phyloP scores from a whole-genome alignment of 192 early-diverging fungal genomes.

The Backusella macrospora region DNA sequence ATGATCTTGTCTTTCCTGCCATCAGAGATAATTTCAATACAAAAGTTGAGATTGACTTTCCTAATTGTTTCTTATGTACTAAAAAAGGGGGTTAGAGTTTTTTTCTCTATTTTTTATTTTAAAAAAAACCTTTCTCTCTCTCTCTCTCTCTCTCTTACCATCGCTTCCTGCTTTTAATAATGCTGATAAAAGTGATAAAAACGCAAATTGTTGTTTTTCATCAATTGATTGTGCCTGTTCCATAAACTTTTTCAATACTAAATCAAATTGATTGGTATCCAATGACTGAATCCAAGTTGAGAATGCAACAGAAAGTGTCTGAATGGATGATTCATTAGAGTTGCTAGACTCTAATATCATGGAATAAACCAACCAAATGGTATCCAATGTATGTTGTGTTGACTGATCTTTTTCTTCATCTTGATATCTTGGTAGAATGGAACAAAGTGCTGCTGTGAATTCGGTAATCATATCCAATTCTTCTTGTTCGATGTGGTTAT shows the following conservation, averaged over 20 bases:
- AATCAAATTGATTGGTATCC: conserved; percentile 16
- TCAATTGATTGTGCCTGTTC: conserved; percentile 14
- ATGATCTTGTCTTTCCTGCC: conserved; percentile 40
- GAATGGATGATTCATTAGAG: neutral
- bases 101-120: too few relatives aligned
- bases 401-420: too few relatives aligned
- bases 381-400: too few relatives aligned
- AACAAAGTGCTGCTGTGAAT: too few relatives aligned
- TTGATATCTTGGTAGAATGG: too few relatives aligned
- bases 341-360: neutral
- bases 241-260: conserved; percentile 10
- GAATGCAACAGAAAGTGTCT: conserved; percentile 12
- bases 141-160: conserved; percentile 19
- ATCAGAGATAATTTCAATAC: conserved; percentile 43
- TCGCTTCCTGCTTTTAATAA: conserved; percentile 23
- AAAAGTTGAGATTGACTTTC: conserved; percentile 41
- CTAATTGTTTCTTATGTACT: conserved; percentile 47
- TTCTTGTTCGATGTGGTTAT: neutral
- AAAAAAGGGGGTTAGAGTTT: too few relatives aligned
- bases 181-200: conserved; percentile 20
- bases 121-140: neutral
- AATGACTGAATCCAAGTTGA: conserved; percentile 22
- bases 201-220: neutral
- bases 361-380: too few relatives aligned
- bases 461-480: conserved; percentile 14